Evolutionary conservation across 768 basidiomycete genomes (phyloP), one percentile per base, ranked within the genome.

Genomic region (Podaxis sp.): DNA sequence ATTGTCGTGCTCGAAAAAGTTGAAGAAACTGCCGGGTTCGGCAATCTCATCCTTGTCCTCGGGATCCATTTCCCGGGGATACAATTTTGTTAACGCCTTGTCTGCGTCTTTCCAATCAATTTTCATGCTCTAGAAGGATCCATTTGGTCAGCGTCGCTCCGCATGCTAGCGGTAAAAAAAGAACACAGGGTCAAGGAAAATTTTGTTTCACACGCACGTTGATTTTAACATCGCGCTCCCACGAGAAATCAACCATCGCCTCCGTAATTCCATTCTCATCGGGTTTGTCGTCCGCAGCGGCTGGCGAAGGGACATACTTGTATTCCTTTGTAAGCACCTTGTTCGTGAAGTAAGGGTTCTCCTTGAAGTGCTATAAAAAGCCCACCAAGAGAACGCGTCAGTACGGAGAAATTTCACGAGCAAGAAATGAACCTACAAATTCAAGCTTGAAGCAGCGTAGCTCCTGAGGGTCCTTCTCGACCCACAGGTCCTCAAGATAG

Each of bases 11-110:
- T 90, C 92, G 64, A 94, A 93, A 71, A 90, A 89, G 77, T 93
- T 93, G 83, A 94, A 94, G 79, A 94, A 93, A 70, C 87, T 91
- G 60, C 93, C 93, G 54, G 82, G 75, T 54, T 94, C 93, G 25
- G 83, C 79, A 46, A 81, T 76, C 57, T 82, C 67, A 36, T 88
- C 88, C 25, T 85, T 82, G 17, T 89, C 90, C 25, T 82, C 84
- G 8, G 85, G 86, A 55, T 79, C 86, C 36, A 71, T 68, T 58
- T 85, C 81, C 37, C 87, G 85, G 41, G 92, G 91, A 72, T 94
- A 88, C 58, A 88, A 66, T 71, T 92, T 91, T 24, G 90, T 91
- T 71, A 94, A 70, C n/a, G 86, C 86, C 64, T 90, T 87, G 29
- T 83, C 80, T 33, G 87, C 75, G 65, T 90, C 87, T 72, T 93